Conservation (phyloP, 331 rosid species). For the Erythrophleum ivorense region DNA sequence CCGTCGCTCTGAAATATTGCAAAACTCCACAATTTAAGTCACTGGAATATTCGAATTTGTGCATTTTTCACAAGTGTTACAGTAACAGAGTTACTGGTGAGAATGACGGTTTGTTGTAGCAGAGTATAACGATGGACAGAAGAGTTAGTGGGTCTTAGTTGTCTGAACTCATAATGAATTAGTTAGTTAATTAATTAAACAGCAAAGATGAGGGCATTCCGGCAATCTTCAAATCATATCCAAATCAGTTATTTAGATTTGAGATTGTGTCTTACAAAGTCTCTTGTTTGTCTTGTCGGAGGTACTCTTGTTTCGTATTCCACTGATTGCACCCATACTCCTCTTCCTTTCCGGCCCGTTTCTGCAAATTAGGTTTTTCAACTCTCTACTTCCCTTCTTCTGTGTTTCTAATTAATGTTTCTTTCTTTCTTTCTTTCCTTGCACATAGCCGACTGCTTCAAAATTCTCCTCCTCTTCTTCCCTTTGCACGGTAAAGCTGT, state of each 20-base stretch:
- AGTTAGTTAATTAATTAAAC: not conserved
- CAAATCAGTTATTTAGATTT: not conserved
- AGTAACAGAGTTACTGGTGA: not conserved
- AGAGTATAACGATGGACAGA: not conserved
- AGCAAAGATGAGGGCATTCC: not conserved
- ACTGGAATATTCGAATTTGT: no score
- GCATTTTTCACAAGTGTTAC: no score
- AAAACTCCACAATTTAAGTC: no score
- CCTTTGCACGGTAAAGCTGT: not conserved
- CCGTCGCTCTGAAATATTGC: no score
- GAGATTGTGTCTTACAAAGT: no score
- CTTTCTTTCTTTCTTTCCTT: constrained; percentile 8
- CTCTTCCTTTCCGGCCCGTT: not conserved
- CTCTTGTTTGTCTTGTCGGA: not conserved
- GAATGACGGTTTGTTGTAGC: not conserved
- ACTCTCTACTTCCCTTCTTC: not conserved
- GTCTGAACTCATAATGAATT: not conserved
- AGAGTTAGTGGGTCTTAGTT: not conserved
- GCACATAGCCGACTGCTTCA: constrained; percentile 17
- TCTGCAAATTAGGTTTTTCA: constrained; percentile 30
- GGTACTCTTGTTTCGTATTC: not conserved
- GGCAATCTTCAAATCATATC: not conserved
- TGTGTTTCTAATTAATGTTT: not conserved
- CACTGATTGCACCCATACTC: not conserved
- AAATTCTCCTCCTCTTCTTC: not conserved